Percentiles rank a stretch among this genome's conserved stretches.
These are phyloP conservation scores for Curvularia lunata DNA, from an alignment of 2,329 filamentous ascomycete genomes.

Conservation along the genomic window DNA sequence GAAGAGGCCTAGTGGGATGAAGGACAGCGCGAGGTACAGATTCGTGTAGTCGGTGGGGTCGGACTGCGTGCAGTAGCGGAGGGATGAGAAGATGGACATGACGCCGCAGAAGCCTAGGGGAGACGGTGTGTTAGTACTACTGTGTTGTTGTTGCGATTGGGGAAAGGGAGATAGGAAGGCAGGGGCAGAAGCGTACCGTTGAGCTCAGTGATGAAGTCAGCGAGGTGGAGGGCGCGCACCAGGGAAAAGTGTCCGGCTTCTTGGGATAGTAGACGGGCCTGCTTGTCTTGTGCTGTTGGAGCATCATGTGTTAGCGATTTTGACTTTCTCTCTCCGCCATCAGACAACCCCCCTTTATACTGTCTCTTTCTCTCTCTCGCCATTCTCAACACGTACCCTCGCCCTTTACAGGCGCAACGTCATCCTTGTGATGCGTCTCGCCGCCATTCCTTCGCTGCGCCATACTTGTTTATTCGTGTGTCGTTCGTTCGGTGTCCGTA, in stretches of 20 bases:
- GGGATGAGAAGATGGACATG: slow-evolving; percentile 93
- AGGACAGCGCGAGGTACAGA: slow-evolving; percentile 80
- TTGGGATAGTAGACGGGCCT: slow-evolving; percentile 73
- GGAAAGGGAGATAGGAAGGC: neutral
- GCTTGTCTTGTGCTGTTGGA: slow-evolving; percentile 71
- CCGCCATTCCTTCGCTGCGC: slow-evolving; percentile 18
- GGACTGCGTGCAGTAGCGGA: slow-evolving; percentile 87
- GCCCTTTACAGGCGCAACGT: slow-evolving; percentile 46
- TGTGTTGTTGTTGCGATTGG: too few relatives aligned
- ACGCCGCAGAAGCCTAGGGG: slow-evolving; percentile 78
- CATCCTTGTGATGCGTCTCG: slow-evolving; percentile 49
- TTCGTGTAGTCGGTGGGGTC: slow-evolving; percentile 66
- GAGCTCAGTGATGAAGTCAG: slow-evolving; percentile 82
- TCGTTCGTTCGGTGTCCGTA: neutral
- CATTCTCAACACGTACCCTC: slow-evolving; percentile 48
- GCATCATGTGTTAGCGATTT: slow-evolving; percentile 13
- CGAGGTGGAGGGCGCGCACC: slow-evolving; percentile 70
- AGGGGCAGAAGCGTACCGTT: slow-evolving; percentile 60
- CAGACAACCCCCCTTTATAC: neutral
- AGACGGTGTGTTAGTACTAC: neutral
- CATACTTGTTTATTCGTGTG: slow-evolving; percentile 5
- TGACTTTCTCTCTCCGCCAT: neutral
- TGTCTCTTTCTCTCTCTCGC: neutral
- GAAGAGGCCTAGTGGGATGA: slow-evolving; percentile 86
- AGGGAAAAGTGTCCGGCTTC: slow-evolving; percentile 74